Conservation (phyloP, 306 rosid genomes). For the Canavalia gladiata region DNA sequence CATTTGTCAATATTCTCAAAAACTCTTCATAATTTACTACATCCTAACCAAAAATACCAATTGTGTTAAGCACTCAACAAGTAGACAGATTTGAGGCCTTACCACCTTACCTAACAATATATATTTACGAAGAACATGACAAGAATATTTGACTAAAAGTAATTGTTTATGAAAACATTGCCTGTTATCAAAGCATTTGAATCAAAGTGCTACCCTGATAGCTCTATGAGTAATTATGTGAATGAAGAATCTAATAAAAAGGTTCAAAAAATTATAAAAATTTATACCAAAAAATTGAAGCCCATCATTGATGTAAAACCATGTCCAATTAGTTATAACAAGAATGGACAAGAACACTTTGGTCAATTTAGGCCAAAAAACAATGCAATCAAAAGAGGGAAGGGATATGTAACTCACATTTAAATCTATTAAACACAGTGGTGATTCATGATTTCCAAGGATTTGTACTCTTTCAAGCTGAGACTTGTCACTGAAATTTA, state of each 20-base stretch:
- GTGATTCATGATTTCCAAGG: slow-evolving; percentile 82
- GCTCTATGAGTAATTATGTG: slow-evolving; percentile 14
- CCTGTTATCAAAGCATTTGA: slow-evolving; percentile 17
- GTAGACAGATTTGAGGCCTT: slow-evolving; percentile 7
- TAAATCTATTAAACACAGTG: slow-evolving; percentile 72
- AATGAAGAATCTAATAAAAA: slow-evolving; percentile 16
- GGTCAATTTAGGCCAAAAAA: slow-evolving; percentile 21
- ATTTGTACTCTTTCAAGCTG: slow-evolving; percentile 75
- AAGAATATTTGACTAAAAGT: slow-evolving; percentile 2
- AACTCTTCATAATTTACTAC: slow-evolving; percentile 82
- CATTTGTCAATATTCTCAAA: slow-evolving; percentile 74
- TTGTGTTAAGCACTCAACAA: slow-evolving; percentile 43
- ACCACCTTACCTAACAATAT: background rate
- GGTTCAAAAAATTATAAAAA: slow-evolving; percentile 6
- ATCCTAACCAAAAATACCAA: slow-evolving; percentile 68
- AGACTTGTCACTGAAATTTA: slow-evolving; percentile 78
- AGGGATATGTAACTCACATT: slow-evolving; percentile 66
- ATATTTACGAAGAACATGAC: slow-evolving; percentile 29
- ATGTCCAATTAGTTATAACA: slow-evolving; percentile 15
- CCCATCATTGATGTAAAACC: background rate
- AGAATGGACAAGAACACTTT: slow-evolving; percentile 17
- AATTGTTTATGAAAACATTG: background rate
- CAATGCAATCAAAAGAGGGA: slow-evolving; percentile 29
- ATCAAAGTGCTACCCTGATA: slow-evolving; percentile 30
- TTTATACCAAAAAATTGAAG: background rate